Conservation (phyloP, 2,329 filamentous ascomycete species). For the Colletotrichum falcatum region DNA sequence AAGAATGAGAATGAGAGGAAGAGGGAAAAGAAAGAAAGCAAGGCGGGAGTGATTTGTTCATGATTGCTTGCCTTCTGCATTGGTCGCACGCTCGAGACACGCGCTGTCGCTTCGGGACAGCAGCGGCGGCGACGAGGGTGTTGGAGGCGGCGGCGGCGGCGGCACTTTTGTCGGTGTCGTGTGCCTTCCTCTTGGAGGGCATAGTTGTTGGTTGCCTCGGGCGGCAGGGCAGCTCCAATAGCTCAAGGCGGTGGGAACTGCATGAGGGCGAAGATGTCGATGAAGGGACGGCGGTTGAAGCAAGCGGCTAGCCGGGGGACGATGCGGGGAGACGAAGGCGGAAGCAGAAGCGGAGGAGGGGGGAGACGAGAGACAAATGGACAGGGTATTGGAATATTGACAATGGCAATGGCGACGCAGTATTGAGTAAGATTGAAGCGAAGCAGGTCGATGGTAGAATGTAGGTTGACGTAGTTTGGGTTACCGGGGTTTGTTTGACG, state of each 20-base stretch:
- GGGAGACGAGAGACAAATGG: background rate
- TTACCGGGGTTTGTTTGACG: slow-evolving; percentile 33
- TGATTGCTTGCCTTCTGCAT: slow-evolving; percentile 60
- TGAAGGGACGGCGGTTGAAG: slow-evolving; percentile 18
- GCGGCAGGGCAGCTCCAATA: slow-evolving; percentile 33
- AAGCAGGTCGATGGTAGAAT: background rate
- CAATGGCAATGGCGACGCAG: background rate
- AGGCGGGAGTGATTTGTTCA: background rate
- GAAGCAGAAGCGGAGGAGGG: background rate
- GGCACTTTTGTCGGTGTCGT: slow-evolving; percentile 45
- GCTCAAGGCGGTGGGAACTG: slow-evolving; percentile 34
- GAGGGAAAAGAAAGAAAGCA: background rate
- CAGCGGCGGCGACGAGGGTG: slow-evolving; percentile 24
- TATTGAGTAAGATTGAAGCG: background rate
- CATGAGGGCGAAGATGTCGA: slow-evolving; percentile 30
- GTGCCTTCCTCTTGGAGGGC: slow-evolving; percentile 54
- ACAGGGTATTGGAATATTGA: slow-evolving; percentile 8
- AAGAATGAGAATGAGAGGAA: no score
- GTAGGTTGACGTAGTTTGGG: slow-evolving; percentile 33
- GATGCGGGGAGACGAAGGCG: background rate
- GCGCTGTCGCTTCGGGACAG: slow-evolving; percentile 67
- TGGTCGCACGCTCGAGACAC: slow-evolving; percentile 78
- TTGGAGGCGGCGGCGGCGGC: slow-evolving; percentile 26
- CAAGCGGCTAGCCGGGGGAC: slow-evolving; percentile 1
- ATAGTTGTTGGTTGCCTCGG: slow-evolving; percentile 47